These are phyloP conservation scores for Butyriboletus loyo DNA, from an alignment of 768 basidiomycete genomes.

Conservation along the genomic window DNA sequence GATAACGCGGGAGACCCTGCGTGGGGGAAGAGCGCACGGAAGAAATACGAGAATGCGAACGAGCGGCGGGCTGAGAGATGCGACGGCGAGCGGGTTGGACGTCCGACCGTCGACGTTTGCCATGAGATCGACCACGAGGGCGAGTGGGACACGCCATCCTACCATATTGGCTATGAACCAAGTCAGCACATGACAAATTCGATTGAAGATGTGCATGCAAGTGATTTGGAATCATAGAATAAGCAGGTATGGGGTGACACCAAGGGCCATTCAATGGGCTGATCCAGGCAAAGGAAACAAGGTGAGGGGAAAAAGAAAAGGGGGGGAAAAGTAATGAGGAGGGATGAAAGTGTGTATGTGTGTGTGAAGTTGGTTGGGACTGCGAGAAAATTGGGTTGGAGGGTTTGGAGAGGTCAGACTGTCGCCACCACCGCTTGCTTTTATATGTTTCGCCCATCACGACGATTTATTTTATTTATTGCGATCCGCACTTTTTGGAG, in stretches of 20 bases:
- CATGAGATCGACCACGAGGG: constrained; percentile 7
- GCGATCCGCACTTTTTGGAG: constrained; percentile 8
- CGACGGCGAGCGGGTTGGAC: neutral
- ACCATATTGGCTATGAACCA: constrained; percentile 64
- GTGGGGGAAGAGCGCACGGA: no score
- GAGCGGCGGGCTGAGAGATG: neutral
- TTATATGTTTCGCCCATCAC: constrained; percentile 14
- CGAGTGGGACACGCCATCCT: constrained; percentile 39
- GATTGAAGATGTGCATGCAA: constrained; percentile 29
- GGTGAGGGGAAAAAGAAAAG: neutral
- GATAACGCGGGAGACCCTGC: neutral
- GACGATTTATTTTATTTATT: constrained; percentile 5
- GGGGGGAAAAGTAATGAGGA: neutral
- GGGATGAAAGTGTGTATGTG: no score
- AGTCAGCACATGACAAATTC: constrained; percentile 35
- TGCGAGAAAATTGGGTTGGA: constrained; percentile 19
- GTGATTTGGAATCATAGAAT: constrained; percentile 40
- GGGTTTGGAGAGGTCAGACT: neutral
- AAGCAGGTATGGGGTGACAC: constrained; percentile 33
- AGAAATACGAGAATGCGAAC: neutral
- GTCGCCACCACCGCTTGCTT: constrained; percentile 7
- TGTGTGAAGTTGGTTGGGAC: constrained; percentile 16
- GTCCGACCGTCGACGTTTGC: neutral
- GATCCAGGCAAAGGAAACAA: constrained; percentile 4
- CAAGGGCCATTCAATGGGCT: constrained; percentile 19